Evolutionary conservation across 441 rosid species (phyloP).

Genomic region (Monsonia emarginata): DNA sequence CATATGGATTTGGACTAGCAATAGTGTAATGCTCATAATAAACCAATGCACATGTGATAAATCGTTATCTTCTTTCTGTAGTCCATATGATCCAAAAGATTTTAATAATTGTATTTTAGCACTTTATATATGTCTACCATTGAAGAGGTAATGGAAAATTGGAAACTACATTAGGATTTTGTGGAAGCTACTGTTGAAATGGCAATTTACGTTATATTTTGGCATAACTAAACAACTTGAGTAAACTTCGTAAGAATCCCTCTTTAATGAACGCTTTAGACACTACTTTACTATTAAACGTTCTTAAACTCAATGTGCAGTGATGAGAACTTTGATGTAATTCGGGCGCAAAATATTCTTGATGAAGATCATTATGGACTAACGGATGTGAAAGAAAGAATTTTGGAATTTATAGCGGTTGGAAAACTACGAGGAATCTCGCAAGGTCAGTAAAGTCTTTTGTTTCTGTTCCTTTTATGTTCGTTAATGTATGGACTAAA

Average conservation of each 20-base stretch:
- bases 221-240: background rate
- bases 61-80: too few relatives aligned
- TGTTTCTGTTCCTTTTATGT: background rate
- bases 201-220: too few relatives aligned
- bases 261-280: background rate
- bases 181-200: too few relatives aligned
- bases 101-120: too few relatives aligned
- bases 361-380: conserved; percentile 92
- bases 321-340: conserved; percentile 81
- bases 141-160: too few relatives aligned
- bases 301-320: conserved; percentile 30
- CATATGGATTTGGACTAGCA: background rate
- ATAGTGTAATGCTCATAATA: background rate
- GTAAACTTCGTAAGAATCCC: background rate
- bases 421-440: conserved; percentile 96
- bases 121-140: too few relatives aligned
- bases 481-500: background rate
- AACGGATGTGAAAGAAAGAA: conserved; percentile 86
- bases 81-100: too few relatives aligned
- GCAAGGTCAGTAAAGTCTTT: conserved; percentile 49
- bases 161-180: too few relatives aligned
- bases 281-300: background rate
- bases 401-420: conserved; percentile 94
- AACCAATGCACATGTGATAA: too few relatives aligned
- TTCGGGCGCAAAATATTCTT: conserved; percentile 65